Conservation (phyloP, 768 basidiomycete species). For the Xerocomus spinulosus region DNA sequence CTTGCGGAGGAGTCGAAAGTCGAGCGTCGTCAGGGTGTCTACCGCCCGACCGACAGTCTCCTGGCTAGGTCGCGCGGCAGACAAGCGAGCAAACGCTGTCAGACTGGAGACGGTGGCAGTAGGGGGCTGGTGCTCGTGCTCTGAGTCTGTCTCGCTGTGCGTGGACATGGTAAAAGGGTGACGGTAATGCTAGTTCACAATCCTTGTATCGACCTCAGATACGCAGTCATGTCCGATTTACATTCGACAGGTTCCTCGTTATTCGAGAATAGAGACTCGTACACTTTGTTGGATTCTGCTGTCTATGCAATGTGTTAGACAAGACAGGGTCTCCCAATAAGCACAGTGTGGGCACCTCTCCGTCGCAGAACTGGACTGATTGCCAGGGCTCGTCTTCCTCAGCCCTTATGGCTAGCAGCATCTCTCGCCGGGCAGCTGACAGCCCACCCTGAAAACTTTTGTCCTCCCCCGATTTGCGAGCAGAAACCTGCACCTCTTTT, state of each 20-base stretch:
- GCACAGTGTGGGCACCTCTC: conserved; percentile 45
- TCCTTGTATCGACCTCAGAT: conserved; percentile 54
- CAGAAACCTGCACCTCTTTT: conserved; percentile 74
- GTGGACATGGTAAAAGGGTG: conserved; percentile 27
- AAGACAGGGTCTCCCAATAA: not conserved
- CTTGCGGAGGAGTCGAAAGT: conserved; percentile 29
- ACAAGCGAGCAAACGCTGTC: conserved; percentile 17
- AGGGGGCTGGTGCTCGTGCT: conserved; percentile 37
- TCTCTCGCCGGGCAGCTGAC: conserved; percentile 68
- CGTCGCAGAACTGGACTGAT: conserved; percentile 59
- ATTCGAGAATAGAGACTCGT: conserved; percentile 62
- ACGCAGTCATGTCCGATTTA: conserved; percentile 51
- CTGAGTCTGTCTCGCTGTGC: conserved; percentile 54
- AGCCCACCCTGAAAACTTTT: conserved; percentile 61
- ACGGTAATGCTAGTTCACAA: conserved; percentile 28
- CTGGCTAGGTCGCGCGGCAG: conserved; percentile 6
- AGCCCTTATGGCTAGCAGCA: conserved; percentile 63
- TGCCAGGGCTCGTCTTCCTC: conserved; percentile 82
- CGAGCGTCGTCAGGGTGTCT: conserved; percentile 22
- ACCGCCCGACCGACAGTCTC: conserved; percentile 23
- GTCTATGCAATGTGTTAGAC: conserved; percentile 40
- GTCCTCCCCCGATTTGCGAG: conserved; percentile 61
- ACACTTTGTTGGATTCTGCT: conserved; percentile 48
- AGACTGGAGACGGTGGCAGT: conserved; percentile 15
- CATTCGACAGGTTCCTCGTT: conserved; percentile 47